Evolutionary conservation across 108 stramenopile genomes (phyloP).

Genomic region (Cylindrotheca closterium): DNA sequence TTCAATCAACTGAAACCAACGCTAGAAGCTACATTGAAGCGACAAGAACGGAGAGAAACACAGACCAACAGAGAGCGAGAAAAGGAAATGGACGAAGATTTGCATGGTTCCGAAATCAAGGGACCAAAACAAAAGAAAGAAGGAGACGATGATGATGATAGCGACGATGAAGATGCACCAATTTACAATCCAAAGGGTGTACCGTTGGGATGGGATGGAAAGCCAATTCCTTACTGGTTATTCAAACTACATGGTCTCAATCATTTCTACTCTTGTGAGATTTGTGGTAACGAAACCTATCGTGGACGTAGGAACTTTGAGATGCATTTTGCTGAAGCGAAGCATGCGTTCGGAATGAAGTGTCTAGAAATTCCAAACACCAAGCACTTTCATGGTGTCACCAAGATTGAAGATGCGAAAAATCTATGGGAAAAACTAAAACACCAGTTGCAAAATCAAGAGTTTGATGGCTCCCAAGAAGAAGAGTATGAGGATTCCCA

Average conservation of each 20-base stretch:
- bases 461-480: slow-evolving; percentile 80
- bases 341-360: slow-evolving; percentile 97
- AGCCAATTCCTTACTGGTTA: slow-evolving; percentile 99
- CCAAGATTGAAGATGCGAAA: slow-evolving; percentile 95
- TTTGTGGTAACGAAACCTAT: slow-evolving; percentile 97
- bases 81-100: slow-evolving; percentile 84
- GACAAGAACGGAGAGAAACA: slow-evolving; percentile 88
- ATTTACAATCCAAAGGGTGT: slow-evolving; percentile 99
- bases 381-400: slow-evolving; percentile 98
- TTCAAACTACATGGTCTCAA: slow-evolving; percentile 99
- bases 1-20: slow-evolving; percentile 86
- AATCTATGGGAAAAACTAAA: slow-evolving; percentile 88
- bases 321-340: slow-evolving; percentile 95
- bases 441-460: slow-evolving; percentile 63
- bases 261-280: slow-evolving; percentile 96
- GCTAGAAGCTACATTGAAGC: slow-evolving; percentile 83
- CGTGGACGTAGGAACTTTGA: slow-evolving; percentile 93
- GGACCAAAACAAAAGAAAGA: slow-evolving; percentile 30
- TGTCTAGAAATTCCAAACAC: slow-evolving; percentile 98
- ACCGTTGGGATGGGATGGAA: slow-evolving; percentile 98
- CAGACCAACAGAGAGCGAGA: slow-evolving; percentile 92
- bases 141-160: slow-evolving; percentile 61
- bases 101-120: slow-evolving; percentile 44
- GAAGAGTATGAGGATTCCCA: slow-evolving; percentile 99
- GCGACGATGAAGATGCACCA: slow-evolving; percentile 90